Evolutionary conservation across 768 basidiomycete species (phyloP), one percentile per base, ranked within the genome.

Genomic region (Tephrocybe sp.): DNA sequence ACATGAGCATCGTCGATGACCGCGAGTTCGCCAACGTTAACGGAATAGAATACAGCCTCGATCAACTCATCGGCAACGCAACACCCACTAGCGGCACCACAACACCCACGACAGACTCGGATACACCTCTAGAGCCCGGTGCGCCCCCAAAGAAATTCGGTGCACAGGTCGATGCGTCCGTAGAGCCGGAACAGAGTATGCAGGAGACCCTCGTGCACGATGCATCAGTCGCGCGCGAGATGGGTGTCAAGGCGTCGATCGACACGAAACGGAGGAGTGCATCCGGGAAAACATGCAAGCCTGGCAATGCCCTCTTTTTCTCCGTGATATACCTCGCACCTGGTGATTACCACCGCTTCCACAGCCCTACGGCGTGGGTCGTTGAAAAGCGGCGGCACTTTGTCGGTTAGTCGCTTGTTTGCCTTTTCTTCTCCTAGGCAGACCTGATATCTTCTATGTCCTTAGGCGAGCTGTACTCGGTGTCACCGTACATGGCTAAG

Each of bases 271-370:
- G 66, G 10, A 64, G 63, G 32, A 64, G 65, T 30, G 65, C 68
- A 43, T 78, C 76, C 15, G 73, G 76, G 46, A 73, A 74, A 53
- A 73, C 72, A 34, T 73, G 86, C 38, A 81, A 82, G 56, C 80
- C 86, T 2, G 93, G 91, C 12, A 88, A 98, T 64, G 78, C 84
- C 15, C 82, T 98, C 20, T 97, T 84, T 72, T 99, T 98, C 68
- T 73, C 88, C 20, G 97, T 99, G 59, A 88, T 99, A 53, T 99
- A 98, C 72, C 88, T 99, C 49, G 97, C 96, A 0, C 97, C 97
- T 1, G 96, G 97, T 1, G 97, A 99, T 65, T 98, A 98, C 68
- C 96, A 99, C 63, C 84, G 96, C 14, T 99, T 97, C 80, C 97
- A 99, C 68, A 88, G 85, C 45, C 96, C 97, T 1, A 86, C 93